Evolutionary conservation across 176 grass and related monocot species (phyloP), one percentile per base, ranked within the genome.

Genomic region (Poa pratensis): DNA sequence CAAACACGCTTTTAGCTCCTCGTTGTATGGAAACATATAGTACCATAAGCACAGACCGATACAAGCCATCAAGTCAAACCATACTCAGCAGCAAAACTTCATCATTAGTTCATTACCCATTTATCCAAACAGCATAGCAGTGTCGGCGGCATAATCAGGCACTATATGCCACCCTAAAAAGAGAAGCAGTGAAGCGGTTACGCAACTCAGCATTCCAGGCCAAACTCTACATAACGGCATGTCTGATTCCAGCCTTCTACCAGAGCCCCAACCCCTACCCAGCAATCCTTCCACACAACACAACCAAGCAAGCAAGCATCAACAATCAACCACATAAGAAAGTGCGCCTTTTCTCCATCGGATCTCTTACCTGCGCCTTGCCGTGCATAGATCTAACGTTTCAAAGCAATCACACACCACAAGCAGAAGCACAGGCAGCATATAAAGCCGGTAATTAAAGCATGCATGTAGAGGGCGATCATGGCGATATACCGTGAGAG

Each of bases 321-420:
- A 63, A 46, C 2, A 12, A 18, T 18, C 49, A 37, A 28, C 7
- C 40, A 54, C 27, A 76, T 23, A 51, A 7, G 12, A 82, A 26
- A 8, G 69, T 42, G n/a, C 14, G 22, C 34, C 5, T 30, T 82
- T 79, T 20, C 11, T 30, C 43, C 45, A 64, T 64, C 3, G 13
- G 53, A 48, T 53, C 52, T 39, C 48, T 26, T 14, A 39, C 48
- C 68, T 10, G 39, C 20, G 54, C 6, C 68, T 20, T 18, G 58
- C 59, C 51, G 42, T 37, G 58, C 82, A n/a, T n/a, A 58, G 73
- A 67, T 89, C 82, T 80, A 84, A 9, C 45, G 49, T 53, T 8
- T 53, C 42, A 11, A 19, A 37, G 43, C 49, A 66, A 76, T 77
- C 58, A 66, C 59, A 8, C 20, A 54, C 9, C 30, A 54, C 27